Conservation (phyloP, 345 rosid species). For the Brassica nigra region DNA sequence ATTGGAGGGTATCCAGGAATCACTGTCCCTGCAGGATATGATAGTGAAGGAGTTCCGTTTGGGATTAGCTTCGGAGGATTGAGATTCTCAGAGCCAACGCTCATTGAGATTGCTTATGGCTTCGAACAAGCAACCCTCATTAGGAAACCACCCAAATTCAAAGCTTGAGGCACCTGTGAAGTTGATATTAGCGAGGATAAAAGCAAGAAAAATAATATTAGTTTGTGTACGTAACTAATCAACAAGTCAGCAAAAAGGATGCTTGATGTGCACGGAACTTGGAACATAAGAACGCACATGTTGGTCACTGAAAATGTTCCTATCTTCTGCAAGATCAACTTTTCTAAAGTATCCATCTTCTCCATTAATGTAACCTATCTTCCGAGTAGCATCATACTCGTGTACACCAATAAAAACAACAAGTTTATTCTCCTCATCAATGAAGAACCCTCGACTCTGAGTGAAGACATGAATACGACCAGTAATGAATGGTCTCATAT, state of each 20-base stretch:
- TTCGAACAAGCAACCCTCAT: slow-evolving; percentile 65
- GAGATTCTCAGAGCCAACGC: slow-evolving; percentile 64
- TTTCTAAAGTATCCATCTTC: neutral
- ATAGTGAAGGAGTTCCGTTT: slow-evolving; percentile 51
- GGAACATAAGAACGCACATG: neutral
- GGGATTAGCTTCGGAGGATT: slow-evolving; percentile 70
- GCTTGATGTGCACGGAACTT: neutral
- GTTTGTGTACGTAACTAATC: neutral
- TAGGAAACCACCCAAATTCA: slow-evolving; percentile 48
- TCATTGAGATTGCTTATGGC: slow-evolving; percentile 69
- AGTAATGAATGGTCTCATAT: neutral
- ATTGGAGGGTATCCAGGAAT: slow-evolving; percentile 75
- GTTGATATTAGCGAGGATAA: neutral
- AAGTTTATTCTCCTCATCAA: neutral
- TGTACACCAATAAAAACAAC: neutral
- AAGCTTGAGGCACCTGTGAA: slow-evolving; percentile 1
- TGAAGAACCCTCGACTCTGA: neutral
- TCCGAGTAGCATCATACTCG: neutral
- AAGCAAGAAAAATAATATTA: no score
- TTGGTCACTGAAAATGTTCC: neutral
- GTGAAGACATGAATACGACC: neutral
- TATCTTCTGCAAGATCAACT: neutral
- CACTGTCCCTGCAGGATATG: slow-evolving; percentile 68
- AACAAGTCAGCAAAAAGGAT: neutral
- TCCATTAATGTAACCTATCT: neutral